Percentiles rank a stretch among this genome's conserved stretches.
Evolutionary conservation across 2,329 filamentous ascomycete genomes (phyloP).

Genomic region (Alternaria ventricosa): DNA sequence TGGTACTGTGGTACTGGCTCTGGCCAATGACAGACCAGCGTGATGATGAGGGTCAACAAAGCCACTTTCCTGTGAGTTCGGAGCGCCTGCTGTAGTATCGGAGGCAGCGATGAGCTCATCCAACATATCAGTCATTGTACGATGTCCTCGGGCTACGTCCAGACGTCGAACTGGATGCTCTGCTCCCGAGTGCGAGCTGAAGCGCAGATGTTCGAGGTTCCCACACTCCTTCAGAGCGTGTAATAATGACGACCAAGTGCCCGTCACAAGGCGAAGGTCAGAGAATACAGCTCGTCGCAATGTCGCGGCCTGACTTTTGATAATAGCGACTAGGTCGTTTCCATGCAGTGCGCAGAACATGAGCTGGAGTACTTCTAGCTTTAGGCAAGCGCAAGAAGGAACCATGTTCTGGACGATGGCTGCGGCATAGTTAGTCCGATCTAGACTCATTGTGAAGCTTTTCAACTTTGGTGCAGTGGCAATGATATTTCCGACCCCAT

Average conservation of each 20-base stretch:
- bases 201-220: conserved; percentile 7
- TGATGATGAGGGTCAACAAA: not conserved
- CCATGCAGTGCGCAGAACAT: conserved; percentile 23
- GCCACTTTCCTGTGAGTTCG: not conserved
- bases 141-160: not conserved
- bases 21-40: not conserved
- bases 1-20: not conserved
- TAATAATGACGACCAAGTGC: conserved; percentile 23
- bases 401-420: conserved; percentile 25
- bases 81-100: not conserved
- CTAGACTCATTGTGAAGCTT: conserved; percentile 29
- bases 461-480: conserved; percentile 21
- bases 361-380: conserved; percentile 22
- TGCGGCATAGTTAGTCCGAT: conserved; percentile 20
- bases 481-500: conserved; percentile 28
- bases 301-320: conserved; percentile 20
- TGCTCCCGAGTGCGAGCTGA: conserved; percentile 10
- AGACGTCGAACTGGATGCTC: not conserved
- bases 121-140: conserved; percentile 12
- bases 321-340: conserved; percentile 20
- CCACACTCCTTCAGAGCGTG: conserved; percentile 10
- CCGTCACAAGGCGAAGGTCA: conserved; percentile 18
- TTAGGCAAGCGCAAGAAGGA: conserved; percentile 11
- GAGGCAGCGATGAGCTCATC: conserved; percentile 11
- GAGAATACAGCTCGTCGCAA: conserved; percentile 20